Evolutionary conservation across 2,329 filamentous ascomycete genomes (phyloP), one percentile per base, ranked within the genome.

Genomic region (Eutypa lata): DNA sequence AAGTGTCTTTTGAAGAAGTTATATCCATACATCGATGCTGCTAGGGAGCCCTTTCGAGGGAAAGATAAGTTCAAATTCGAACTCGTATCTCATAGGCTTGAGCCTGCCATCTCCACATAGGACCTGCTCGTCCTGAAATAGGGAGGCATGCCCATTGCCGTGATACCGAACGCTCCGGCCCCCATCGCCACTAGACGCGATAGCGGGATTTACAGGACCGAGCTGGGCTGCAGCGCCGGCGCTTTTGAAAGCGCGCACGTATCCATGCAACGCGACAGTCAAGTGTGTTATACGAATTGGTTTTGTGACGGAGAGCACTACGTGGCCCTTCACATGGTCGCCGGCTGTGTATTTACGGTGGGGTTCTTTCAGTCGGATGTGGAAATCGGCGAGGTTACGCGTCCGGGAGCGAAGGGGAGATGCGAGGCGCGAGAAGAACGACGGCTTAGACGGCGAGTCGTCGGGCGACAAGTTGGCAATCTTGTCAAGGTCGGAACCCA

Each of bases 71-170:
- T 90, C 84, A 61, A 90, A 91, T 55, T 88, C 85, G 69, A 94
- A 94, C 68, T 91, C 86, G 66, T 91, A 93, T 60, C 83, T 82
- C 38, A 88, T 88, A 46, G 88, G 80, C 49, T 88, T 85, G 35
- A 94, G 73, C 62, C 86, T 81, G 14, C 90, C 89, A 63, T 92
- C 88, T 21, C 89, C 89, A 65, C 89, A 91, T 35, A 94, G 73
- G 14, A 90, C 87, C 66, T 87, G 81, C 72, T 94, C 89, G 65
- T 94, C 90, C 69, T 91, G 87, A 65, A 93, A 94, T 45, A 94
- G 75, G 42, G 87, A 88, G n/a, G 86, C 88, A 61, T 90, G 84
- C 31, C 89, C 89, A 73, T 90, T 90, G 61, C 87, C 87, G 64
- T 86, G 86, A 65, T 89, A 90, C 58, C 79, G 79, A 19, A 75